Base-by-base conservation (phyloP, 2,329 filamentous ascomycete species). In the Tetracladium maxilliforme region DNA sequence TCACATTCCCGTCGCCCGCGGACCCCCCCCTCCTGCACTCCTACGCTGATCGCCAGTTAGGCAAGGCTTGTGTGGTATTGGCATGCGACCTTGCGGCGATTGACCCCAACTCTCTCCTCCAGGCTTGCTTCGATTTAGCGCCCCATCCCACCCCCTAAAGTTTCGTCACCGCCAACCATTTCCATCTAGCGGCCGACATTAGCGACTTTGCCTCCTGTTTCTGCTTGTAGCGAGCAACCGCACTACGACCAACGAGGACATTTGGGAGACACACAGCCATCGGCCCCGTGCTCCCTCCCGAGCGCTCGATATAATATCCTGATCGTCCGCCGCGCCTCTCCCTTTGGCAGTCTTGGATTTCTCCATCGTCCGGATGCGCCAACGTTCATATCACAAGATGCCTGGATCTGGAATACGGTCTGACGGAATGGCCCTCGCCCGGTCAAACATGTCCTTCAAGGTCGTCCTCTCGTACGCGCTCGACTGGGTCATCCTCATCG, bases 401-500 rank as follows among this genome's bases (percentile, higher is more conserved):
- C 18, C 9, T 19, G 9, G 9, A 9, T 11, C 18, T 19, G 9
- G 11, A 19, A 9, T 9, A 9, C 9, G 9, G 9, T 9, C 11
- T 11, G 9, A 9, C 9, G 18, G 11, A 19, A 19, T 19, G 9
- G 18, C 18, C 9, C 11, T 19, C 11, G 9, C 9, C 9, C 18
- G 18, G 18, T 11, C 18, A 11, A n/a, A n/a, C 16, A 30, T 41
- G 22, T 43, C 40, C 13, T 20, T 31, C 6, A 20, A 30, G 5
- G 23, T 83, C 20, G 44, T 75, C 21, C 40, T 68, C 7, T 78
- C 76, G 4, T 86, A 86, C 44, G 50, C 74, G 23, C 52, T 80
- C 30, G 80, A 87, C 52, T 87, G 80, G 80, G 43, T 77, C 23
- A 56, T 80, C 30, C 64, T 80, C 30, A 49, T 76, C 41, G 56